phyloP scores from a whole-genome alignment of 352 stramenopile genomes.

The Phytopythium vexans region DNA sequence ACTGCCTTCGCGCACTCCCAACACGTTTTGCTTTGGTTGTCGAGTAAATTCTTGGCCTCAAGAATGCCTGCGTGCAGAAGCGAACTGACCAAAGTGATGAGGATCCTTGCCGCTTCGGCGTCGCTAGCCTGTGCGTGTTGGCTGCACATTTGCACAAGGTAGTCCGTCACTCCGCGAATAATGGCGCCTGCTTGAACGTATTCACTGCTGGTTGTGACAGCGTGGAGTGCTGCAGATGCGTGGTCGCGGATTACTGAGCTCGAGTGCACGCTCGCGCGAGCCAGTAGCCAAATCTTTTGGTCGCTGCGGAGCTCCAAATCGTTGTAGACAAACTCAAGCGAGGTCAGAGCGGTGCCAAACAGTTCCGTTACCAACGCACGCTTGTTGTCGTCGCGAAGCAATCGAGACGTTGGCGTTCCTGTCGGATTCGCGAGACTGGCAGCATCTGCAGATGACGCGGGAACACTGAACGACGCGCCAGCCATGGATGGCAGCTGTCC shows the following conservation, averaged over 20 bases:
- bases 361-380: constrained; percentile 44
- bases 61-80: constrained; percentile 17
- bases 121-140: constrained; percentile 23
- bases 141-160: constrained; percentile 47
- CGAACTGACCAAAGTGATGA: constrained; percentile 28
- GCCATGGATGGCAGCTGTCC: constrained; percentile 7
- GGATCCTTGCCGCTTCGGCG: constrained; percentile 26
- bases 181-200: constrained; percentile 24
- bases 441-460: neutral
- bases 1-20: constrained; percentile 33
- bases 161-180: constrained; percentile 57
- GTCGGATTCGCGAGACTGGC: neutral
- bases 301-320: constrained; percentile 50
- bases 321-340: constrained; percentile 42
- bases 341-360: constrained; percentile 39
- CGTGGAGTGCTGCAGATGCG: constrained; percentile 31
- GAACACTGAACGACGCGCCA: no score
- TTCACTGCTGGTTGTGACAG: constrained; percentile 18
- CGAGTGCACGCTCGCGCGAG: constrained; percentile 44
- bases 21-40: neutral
- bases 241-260: constrained; percentile 33
- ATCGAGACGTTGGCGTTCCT: neutral
- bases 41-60: neutral
- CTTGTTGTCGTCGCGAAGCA: constrained; percentile 43
- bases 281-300: constrained; percentile 62